Base-by-base conservation (phyloP, 768 basidiomycete genomes). In the Tephrocybe rancida region DNA sequence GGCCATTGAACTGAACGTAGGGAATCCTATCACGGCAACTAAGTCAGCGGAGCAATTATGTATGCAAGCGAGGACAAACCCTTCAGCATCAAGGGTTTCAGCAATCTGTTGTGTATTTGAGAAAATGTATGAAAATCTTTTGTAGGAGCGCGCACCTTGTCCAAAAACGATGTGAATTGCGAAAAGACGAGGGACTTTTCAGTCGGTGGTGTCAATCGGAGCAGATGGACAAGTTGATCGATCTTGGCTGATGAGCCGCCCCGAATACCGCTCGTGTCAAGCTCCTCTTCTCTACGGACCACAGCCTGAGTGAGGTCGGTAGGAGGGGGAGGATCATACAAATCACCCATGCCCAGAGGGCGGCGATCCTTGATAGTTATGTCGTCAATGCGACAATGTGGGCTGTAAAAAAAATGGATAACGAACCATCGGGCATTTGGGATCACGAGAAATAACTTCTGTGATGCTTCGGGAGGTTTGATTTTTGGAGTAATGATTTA, bases 131-230 rank as follows among this genome's bases (percentile, higher is more conserved):
- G 1, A 24, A 2, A 22, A 50, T 21, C 27, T 19, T 13, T 16
- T 11, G 30, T 35, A 35, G 18, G 41, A 39, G 11, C 13, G 11
- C 64, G 44, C 55, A 87, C 91, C 73, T 91, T 88, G 71, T 91
- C 87, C 48, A 94, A 67, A 70, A 92, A 94, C 2, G 84, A 81
- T 3, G 92, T 95, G 62, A 94, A 95, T 61, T 95, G 93, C 2
- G 90, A 92, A 64, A 95, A 95, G 1, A 95, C 91, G 2, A 95
- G 73, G 2, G 88, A 87, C 67, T 95, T 95, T 56, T 92, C 88
- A 1, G 76, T 80, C 3, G 61, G 55, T 0, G 89, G 88, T 5
- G 84, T 88, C 11, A 93, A 68, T 55, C 80, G 74, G 38, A 95
- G 75, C 38, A 93, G 78, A 48, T 88, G 81, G 19, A 92, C 66